Evolutionary conservation across 2,329 filamentous ascomycete genomes (phyloP).

Genomic region (Ascosphaera apis): DNA sequence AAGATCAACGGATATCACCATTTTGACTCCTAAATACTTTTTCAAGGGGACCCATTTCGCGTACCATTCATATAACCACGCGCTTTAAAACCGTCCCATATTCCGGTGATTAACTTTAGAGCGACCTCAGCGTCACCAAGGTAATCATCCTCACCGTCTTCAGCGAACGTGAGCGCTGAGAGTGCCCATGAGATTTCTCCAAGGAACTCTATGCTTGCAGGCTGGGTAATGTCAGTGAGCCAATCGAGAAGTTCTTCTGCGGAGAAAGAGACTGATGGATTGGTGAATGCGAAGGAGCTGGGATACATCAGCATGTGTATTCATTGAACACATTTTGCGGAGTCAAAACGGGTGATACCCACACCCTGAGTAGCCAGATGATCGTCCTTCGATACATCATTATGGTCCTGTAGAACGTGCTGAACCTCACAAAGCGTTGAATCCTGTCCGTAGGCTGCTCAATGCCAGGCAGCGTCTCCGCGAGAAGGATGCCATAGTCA

Average conservation of each 20-base stretch:
- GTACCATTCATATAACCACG: too few species aligned
- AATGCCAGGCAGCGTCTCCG: slow-evolving; percentile 3
- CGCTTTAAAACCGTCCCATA: slow-evolving; percentile 6
- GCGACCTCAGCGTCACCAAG: slow-evolving; percentile 3
- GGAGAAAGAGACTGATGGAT: slow-evolving; percentile 4
- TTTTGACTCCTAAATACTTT: too few species aligned
- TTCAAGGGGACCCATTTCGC: too few species aligned
- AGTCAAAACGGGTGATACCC: too few species aligned
- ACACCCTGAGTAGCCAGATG: slow-evolving; percentile 6
- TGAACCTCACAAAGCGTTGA: slow-evolving; percentile 5
- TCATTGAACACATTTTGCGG: too few species aligned
- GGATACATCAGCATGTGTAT: slow-evolving; percentile 1
- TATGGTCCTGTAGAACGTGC: slow-evolving; percentile 3
- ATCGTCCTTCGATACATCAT: slow-evolving; percentile 6
- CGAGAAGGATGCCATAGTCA: slow-evolving; percentile 5
- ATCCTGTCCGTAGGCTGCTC: slow-evolving; percentile 3
- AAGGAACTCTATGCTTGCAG: slow-evolving; percentile 4
- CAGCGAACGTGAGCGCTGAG: slow-evolving; percentile 3
- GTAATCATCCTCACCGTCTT: slow-evolving; percentile 4
- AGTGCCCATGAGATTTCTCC: slow-evolving; percentile 6
- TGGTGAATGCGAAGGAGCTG: slow-evolving; percentile 6
- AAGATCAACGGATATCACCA: too few species aligned
- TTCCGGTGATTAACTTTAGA: slow-evolving; percentile 3
- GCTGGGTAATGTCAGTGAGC: slow-evolving; percentile 6
- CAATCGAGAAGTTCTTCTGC: slow-evolving; percentile 6